phyloP scores from a whole-genome alignment of 2,329 filamentous ascomycete species.

The Trichophyton schoenleinii region DNA sequence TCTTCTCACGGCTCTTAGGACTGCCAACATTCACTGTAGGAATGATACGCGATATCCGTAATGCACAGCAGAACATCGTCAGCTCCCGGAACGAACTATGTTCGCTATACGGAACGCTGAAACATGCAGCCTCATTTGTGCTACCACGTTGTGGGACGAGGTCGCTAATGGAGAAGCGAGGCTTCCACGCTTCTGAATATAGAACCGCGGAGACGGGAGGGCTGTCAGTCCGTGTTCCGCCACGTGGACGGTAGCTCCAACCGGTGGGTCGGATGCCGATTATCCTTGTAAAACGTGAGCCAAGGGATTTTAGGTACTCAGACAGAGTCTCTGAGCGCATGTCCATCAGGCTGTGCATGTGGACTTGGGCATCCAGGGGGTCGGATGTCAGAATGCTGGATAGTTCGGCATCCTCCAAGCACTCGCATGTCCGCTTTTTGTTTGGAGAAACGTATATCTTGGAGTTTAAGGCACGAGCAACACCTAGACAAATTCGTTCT shows the following conservation, averaged over 20 bases:
- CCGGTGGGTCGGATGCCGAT: conserved; percentile 87
- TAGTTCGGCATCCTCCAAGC: conserved; percentile 76
- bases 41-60: conserved; percentile 79
- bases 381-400: conserved; percentile 63
- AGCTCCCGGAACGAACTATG: conserved; percentile 91
- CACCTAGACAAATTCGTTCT: conserved; percentile 85
- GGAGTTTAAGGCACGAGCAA: conserved; percentile 69
- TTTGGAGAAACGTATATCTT: conserved; percentile 79
- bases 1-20: conserved; percentile 49
- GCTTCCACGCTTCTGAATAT: conserved; percentile 60
- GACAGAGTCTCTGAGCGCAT: conserved; percentile 80
- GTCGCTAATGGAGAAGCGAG: conserved; percentile 57
- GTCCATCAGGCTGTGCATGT: conserved; percentile 95
- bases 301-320: conserved; percentile 72
- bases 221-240: conserved; percentile 48
- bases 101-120: conserved; percentile 90
- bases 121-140: conserved; percentile 70
- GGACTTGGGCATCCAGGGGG: conserved; percentile 77
- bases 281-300: conserved; percentile 69
- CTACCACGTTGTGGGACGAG: conserved; percentile 73
- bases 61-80: conserved; percentile 78
- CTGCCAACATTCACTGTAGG: conserved; percentile 82
- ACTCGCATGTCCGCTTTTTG: conserved; percentile 74
- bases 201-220: conserved; percentile 54
- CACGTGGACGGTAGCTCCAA: conserved; percentile 77